Evolutionary conservation across 495 filamentous ascomycete genomes (phyloP).

Genomic region (Neurospora sp.): DNA sequence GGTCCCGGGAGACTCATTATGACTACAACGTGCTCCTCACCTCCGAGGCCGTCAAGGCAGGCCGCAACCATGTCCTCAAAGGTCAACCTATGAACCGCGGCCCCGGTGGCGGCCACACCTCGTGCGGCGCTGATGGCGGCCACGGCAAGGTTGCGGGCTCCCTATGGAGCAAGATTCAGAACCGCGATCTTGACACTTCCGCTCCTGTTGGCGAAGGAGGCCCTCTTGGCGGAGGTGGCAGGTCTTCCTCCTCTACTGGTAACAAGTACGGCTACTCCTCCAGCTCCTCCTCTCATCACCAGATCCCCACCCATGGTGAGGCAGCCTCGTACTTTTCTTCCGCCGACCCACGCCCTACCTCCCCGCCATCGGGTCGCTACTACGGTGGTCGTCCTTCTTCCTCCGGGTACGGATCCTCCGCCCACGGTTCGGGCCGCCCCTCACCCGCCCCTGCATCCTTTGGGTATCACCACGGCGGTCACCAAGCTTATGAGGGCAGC

Average conservation of each 20-base stretch:
- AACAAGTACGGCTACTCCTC: neutral
- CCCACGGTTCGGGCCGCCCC: neutral
- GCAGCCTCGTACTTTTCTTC: neutral
- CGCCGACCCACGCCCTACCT: neutral
- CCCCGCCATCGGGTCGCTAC: neutral
- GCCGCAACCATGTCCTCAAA: conserved; percentile 57
- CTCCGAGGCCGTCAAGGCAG: conserved; percentile 60
- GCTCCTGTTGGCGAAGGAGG: neutral
- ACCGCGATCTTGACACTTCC: conserved; percentile 3
- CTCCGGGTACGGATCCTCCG: neutral
- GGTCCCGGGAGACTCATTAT: too few species aligned
- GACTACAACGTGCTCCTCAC: too few species aligned
- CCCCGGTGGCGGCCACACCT: conserved; percentile 28
- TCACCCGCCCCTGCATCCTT: neutral
- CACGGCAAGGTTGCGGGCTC: conserved; percentile 40
- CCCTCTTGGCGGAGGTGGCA: neutral
- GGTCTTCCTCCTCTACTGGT: neutral
- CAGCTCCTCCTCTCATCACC: neutral
- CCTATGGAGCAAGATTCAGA: conserved; percentile 41
- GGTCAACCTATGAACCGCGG: conserved; percentile 9
- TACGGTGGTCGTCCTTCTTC: neutral
- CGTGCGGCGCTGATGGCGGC: conserved; percentile 28
- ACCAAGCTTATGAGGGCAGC: neutral
- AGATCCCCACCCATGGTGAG: neutral
- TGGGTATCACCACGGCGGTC: neutral